Evolutionary conservation across 495 filamentous ascomycete genomes (phyloP), one percentile per base, ranked within the genome.

Genomic region (Neurospora sp.): DNA sequence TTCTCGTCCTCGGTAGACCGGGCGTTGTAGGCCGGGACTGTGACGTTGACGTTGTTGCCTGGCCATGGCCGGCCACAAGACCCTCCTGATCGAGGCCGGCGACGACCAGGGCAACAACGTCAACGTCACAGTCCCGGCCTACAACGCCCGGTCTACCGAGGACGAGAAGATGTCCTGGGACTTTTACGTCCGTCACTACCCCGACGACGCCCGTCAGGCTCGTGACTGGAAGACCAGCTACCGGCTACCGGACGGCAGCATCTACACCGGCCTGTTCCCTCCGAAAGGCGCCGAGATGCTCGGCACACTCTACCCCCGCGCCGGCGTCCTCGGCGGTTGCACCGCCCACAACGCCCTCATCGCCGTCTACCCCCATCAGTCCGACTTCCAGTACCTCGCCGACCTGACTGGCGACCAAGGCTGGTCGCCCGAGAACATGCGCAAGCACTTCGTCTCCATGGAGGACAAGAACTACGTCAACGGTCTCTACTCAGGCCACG

Each of bases 71-170:
- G 88, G 88, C 3, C 84, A 88, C 78, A 88, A 82, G 70, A 85
- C 85, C 0, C 84, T 91, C 2, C 79, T 91, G 4, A 82, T 91
- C 48, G 89, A 91, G 70, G 86, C 89, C 16, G 89, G 89, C 40
- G 83, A 84, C 74, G 87, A 90, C 76, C 83, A 86, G 87, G 80
- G 79, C 7, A 12, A 40, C 18, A 77, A 68, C 61, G 78, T 48
- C 82, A 79, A 74, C 71, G 75, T 76, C 59, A 74, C 73, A 3
- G 79, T 80, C 2, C 79, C 78, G 3, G 76, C 73, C 1, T 80
- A 75, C 71, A 61, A 75, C 42, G 74, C 74, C 20, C 68, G 46
- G 6, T 70, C 72, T 16, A 75, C 75, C 20, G 77, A 83, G 40
- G 80, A 83, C 42, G 73, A 79, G 20, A 74, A 81, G 16, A 53